phyloP scores from a whole-genome alignment of 2,329 filamentous ascomycete genomes.

The Stylonectria norvegica region DNA sequence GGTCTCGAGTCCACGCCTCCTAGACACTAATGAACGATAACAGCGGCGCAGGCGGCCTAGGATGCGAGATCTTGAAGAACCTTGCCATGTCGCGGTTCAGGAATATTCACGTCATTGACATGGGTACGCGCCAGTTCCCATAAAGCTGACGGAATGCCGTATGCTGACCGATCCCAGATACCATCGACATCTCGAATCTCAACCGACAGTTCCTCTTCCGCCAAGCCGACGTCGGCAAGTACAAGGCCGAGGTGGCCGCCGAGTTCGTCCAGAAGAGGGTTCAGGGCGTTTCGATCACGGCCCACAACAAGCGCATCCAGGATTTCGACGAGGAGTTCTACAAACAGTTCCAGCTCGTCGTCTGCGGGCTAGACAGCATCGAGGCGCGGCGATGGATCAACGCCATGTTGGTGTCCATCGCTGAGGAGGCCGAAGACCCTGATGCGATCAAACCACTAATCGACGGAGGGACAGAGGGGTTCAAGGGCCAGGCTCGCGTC shows the following conservation, averaged over 20 bases:
- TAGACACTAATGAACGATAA: conserved; percentile 15
- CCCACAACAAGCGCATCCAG: conserved; percentile 92
- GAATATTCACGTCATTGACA: conserved; percentile 97
- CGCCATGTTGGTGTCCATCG: conserved; percentile 84
- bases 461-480: conserved; percentile 95
- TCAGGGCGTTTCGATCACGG: conserved; percentile 85
- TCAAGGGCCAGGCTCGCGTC: conserved; percentile 94
- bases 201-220: conserved; percentile 98
- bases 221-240: conserved; percentile 83
- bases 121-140: conserved; percentile 60
- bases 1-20: conserved; percentile 8
- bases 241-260: conserved; percentile 90
- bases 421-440: conserved; percentile 69
- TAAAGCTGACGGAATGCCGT: too few species aligned
- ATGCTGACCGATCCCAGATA: too few species aligned
- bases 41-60: conserved; percentile 88
- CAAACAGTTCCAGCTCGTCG: conserved; percentile 89
- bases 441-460: conserved; percentile 91
- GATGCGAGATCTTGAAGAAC: conserved; percentile 96
- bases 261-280: conserved; percentile 87
- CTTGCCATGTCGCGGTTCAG: conserved; percentile 93
- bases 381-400: conserved; percentile 99
- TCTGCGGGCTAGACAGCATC: conserved; percentile 94
- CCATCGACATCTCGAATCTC: conserved; percentile 96
- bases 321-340: conserved; percentile 97